These are phyloP conservation scores for Trypanosoma congolense DNA, from an alignment of 208 protist species.

Conservation along the genomic window DNA sequence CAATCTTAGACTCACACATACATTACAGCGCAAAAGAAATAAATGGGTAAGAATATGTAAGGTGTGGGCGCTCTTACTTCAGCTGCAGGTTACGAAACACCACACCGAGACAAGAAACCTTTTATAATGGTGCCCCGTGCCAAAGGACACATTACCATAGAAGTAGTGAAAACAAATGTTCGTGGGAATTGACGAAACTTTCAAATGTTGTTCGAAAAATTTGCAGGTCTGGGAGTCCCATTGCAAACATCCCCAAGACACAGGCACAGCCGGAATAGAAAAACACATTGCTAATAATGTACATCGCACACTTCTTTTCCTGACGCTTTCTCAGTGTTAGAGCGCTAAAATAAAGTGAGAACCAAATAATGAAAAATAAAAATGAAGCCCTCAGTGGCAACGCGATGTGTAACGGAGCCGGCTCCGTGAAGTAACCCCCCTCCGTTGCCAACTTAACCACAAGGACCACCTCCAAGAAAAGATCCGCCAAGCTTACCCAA, in stretches of 20 bases:
- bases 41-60: too few relatives aligned
- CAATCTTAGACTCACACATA: too few relatives aligned
- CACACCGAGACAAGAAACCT: too few relatives aligned
- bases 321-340: constrained; percentile 38
- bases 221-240: constrained; percentile 81
- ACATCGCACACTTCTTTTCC: constrained; percentile 19
- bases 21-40: too few relatives aligned
- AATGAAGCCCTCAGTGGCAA: constrained; percentile 67
- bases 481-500: constrained; percentile 79
- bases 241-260: constrained; percentile 60
- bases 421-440: constrained; percentile 71
- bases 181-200: neutral
- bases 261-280: constrained; percentile 49
- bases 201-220: constrained; percentile 60
- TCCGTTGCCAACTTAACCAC: constrained; percentile 70
- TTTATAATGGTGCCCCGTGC: too few relatives aligned
- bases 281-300: constrained; percentile 25
- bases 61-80: too few relatives aligned
- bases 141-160: too few relatives aligned
- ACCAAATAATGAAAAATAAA: constrained; percentile 51
- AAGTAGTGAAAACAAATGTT: constrained; percentile 12
- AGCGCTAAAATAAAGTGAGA: constrained; percentile 70
- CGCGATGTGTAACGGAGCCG: constrained; percentile 61
- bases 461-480: constrained; percentile 71
- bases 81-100: too few relatives aligned